Evolutionary conservation across 257 asterid species (phyloP), one percentile per base, ranked within the genome.

Genomic region (Penstemon newberryi): DNA sequence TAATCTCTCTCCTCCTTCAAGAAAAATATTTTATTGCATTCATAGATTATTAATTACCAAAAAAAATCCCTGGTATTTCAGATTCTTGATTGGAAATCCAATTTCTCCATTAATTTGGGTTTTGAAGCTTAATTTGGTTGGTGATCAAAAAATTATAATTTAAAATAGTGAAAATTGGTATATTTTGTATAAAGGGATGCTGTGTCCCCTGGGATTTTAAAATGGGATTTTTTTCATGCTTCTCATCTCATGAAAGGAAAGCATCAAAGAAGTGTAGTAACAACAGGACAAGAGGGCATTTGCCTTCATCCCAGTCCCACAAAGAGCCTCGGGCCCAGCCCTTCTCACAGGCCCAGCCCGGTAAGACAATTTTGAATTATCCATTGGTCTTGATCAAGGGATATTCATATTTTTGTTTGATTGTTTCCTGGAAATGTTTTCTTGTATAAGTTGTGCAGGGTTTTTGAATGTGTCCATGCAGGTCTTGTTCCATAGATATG

Each of bases 211-310:
- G 71, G 57, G 50, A 71, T 60, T 53, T 65, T 8, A 62, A 72
- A 68, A 89, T 92, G 98, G 83, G 82, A 76, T 92, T 92, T 77
- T 89, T 87, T 77, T 79, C 96, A 46, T 92, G 96, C 73, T 92
- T 89, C 75, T 79, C 92, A 19, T 84, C 79, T 44, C 77, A 77
- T 71, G 80, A 79, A 60, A 77, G 75, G 74, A 79, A 59, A 76
- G 79, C 78, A 54, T 69, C 91, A 3, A 84, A 79, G 71, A 85
- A 73, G 56, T 50, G 40, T 42, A 60, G 57, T 0, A 77, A 65
- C 47, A 76, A 65, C 47, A 70, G 65, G 55, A 76, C 71, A 13
- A 77, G 73, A 33, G 80, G 60, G 13, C 63, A 53, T 3, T 11
- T 68, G 41, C 67, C 67, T 8, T 59, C 79, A 69, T 37, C 70